These are phyloP conservation scores for Chionographis japonica DNA, from an alignment of 106 monocot species.

Conservation along the genomic window DNA sequence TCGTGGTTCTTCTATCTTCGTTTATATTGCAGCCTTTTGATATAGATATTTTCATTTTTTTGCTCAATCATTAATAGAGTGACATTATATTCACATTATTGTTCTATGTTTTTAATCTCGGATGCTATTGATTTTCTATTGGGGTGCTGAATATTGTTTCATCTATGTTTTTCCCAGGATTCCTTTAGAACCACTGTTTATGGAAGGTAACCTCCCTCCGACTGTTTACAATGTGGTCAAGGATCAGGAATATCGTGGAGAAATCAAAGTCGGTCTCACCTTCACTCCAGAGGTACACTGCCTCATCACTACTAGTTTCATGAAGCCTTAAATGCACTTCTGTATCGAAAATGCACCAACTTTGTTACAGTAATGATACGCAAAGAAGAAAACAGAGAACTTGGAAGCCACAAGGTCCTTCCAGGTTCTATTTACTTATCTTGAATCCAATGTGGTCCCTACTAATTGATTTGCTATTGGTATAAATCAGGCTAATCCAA, in stretches of 20 bases:
- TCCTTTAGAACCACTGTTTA: slow-evolving; percentile 54
- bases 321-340: not conserved
- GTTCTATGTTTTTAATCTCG: no score
- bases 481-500: no score
- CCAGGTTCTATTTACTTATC: no score
- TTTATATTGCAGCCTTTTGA: not conserved
- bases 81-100: no score
- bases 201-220: slow-evolving; percentile 66
- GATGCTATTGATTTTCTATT: not conserved
- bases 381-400: no score
- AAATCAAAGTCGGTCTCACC: slow-evolving; percentile 79
- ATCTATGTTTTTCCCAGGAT: slow-evolving; percentile 40
- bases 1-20: no score
- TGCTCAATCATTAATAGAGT: not conserved
- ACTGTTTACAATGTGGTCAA: slow-evolving; percentile 83
- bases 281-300: slow-evolving; percentile 63
- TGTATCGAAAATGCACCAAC: no score
- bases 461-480: no score
- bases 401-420: no score
- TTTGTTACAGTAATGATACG: no score
- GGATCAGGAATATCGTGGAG: slow-evolving; percentile 68
- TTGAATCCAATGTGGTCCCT: no score
- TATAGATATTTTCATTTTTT: not conserved
- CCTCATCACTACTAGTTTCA: not conserved
- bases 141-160: not conserved